phyloP scores from a whole-genome alignment of 768 basidiomycete genomes.

The Dictyophora rubrovolvata region DNA sequence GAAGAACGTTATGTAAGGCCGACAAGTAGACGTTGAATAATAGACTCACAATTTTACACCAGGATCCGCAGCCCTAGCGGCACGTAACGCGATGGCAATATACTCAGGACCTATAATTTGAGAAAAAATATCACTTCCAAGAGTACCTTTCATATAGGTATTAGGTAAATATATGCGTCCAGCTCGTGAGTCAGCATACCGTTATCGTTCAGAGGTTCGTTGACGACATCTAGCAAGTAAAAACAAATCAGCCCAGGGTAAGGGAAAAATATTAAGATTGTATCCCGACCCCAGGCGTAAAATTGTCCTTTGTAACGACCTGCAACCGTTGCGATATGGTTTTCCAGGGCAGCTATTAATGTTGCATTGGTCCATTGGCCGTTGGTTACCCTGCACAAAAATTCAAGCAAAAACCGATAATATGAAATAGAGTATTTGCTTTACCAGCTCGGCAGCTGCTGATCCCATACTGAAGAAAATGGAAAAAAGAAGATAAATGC shows the following conservation, averaged over 20 bases:
- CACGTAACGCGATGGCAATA: slow-evolving; percentile 38
- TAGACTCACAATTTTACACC: slow-evolving; percentile 44
- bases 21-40: background rate
- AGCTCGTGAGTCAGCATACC: slow-evolving; percentile 19
- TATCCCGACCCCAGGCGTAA: slow-evolving; percentile 32
- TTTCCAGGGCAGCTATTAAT: slow-evolving; percentile 28
- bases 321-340: slow-evolving; percentile 39
- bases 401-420: background rate
- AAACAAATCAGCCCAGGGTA: background rate
- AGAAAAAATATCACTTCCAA: slow-evolving; percentile 43
- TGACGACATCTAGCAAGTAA: slow-evolving; percentile 35
- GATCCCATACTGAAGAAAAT: slow-evolving; percentile 37
- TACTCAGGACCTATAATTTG: slow-evolving; percentile 36
- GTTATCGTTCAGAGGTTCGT: slow-evolving; percentile 52
- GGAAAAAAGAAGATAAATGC: background rate
- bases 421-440: background rate
- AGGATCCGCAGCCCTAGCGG: slow-evolving; percentile 46
- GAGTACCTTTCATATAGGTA: slow-evolving; percentile 21
- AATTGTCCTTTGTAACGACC: slow-evolving; percentile 43
- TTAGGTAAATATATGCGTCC: too few species aligned
- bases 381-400: slow-evolving; percentile 2
- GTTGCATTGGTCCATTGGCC: slow-evolving; percentile 11
- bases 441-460: slow-evolving; percentile 39
- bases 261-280: background rate
- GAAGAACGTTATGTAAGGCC: background rate